Percentiles rank a stretch among this genome's conserved stretches.
phyloP scores from a whole-genome alignment of 2,329 filamentous ascomycete species.

The Magnaporthiopsis rhizophila region DNA sequence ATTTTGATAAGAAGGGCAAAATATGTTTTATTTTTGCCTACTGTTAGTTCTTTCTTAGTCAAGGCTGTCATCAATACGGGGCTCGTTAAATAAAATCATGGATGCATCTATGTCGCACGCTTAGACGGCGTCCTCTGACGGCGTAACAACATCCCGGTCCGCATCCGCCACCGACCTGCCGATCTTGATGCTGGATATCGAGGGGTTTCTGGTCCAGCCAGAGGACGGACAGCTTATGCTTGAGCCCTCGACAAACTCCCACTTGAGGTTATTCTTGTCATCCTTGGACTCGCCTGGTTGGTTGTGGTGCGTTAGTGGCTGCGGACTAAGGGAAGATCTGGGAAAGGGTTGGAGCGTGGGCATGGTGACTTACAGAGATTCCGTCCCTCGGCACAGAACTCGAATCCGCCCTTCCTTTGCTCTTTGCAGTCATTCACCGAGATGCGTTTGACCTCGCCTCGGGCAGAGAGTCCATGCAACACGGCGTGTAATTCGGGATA shows the following conservation, averaged over 20 bases:
- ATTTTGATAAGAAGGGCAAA: too few relatives aligned
- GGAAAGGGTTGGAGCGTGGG: conserved; percentile 6
- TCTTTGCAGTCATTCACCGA: not conserved
- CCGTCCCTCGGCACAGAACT: conserved; percentile 2
- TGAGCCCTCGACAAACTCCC: not conserved
- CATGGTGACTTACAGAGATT: conserved; percentile 3
- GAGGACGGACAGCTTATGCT: not conserved
- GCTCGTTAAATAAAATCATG: too few relatives aligned
- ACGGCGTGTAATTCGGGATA: not conserved
- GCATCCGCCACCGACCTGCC: not conserved
- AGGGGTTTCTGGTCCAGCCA: not conserved
- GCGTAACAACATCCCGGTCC: not conserved
- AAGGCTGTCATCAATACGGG: too few relatives aligned
- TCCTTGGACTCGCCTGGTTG: not conserved
- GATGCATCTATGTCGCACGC: too few relatives aligned
- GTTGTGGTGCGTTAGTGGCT: not conserved
- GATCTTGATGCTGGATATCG: not conserved
- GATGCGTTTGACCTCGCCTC: not conserved
- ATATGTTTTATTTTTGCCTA: too few relatives aligned
- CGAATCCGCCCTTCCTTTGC: not conserved
- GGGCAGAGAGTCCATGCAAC: not conserved
- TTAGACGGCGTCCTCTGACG: not conserved
- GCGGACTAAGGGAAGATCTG: not conserved
- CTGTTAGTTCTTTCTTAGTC: too few relatives aligned
- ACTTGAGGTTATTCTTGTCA: not conserved